Conservation (phyloP, 441 rosid genomes). For the Corymbia citriodora region DNA sequence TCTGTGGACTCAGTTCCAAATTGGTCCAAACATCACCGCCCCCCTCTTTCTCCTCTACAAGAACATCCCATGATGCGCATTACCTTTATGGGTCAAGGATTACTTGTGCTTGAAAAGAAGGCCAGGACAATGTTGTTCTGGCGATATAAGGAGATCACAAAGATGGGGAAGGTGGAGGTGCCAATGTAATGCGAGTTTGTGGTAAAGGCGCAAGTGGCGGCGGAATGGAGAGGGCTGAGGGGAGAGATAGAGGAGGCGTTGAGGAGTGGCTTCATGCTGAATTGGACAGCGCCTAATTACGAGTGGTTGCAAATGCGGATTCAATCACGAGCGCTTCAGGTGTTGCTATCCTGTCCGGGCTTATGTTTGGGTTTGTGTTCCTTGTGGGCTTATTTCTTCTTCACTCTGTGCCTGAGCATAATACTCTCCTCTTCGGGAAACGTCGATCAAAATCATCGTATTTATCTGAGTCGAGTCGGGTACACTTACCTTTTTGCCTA, state of each 20-base stretch:
- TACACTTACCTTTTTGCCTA: neutral
- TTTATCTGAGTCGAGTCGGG: neutral
- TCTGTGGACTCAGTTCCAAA: neutral
- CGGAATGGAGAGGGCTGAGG: neutral
- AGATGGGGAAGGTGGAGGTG: constrained; percentile 11
- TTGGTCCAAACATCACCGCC: neutral
- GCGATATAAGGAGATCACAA: constrained; percentile 1
- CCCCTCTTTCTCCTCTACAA: constrained; percentile 14
- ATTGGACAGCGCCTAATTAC: constrained; percentile 36
- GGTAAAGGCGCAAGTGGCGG: constrained; percentile 21
- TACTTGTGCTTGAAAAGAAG: neutral
- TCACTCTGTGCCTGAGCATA: neutral
- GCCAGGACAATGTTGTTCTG: neutral
- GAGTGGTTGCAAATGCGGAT: constrained; percentile 46
- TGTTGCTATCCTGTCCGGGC: constrained; percentile 52
- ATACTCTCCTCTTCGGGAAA: neutral
- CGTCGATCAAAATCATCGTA: too few relatives aligned
- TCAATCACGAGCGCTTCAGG: constrained; percentile 16
- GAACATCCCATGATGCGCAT: neutral
- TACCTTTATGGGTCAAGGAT: neutral
- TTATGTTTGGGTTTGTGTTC: constrained; percentile 18
- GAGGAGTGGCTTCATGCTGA: constrained; percentile 26
- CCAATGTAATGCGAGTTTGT: neutral
- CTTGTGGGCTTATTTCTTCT: constrained; percentile 2
- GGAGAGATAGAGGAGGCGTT: neutral